These are phyloP conservation scores for Cerrena zonata DNA, from an alignment of 1,284 basidiomycete species.

Conservation along the genomic window DNA sequence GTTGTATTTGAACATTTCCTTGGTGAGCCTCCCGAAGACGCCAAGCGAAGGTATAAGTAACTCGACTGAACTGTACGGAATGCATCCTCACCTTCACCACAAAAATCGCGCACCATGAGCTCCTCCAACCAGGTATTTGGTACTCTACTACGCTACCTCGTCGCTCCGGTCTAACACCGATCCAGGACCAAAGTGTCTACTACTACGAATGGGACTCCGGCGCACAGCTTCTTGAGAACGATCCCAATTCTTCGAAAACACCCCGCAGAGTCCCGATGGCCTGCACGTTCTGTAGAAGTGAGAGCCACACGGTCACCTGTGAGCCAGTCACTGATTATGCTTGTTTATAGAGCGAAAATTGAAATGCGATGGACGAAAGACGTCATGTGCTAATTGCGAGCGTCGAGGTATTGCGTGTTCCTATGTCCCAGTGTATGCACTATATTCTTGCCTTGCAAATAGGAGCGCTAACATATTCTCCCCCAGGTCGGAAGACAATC, in stretches of 20 bases:
- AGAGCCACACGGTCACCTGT: constrained; percentile 2
- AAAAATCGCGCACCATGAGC: constrained; percentile 1
- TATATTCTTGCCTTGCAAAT: not conserved
- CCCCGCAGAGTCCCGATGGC: constrained; percentile 17
- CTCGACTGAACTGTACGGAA: not conserved
- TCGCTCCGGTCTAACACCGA: constrained; percentile 5
- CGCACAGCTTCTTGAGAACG: constrained; percentile 2
- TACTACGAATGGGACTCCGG: constrained; percentile 7
- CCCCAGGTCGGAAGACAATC: constrained; percentile 3
- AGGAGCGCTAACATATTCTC: not conserved
- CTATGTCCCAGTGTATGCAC: constrained; percentile 16
- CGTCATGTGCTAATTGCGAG: constrained; percentile 14
- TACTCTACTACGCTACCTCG: not conserved
- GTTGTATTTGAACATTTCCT: not conserved
- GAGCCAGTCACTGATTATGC: not conserved
- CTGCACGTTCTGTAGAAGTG: constrained; percentile 17
- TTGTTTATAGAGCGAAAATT: constrained; percentile 14
- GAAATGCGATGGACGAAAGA: constrained; percentile 15
- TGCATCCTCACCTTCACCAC: not conserved
- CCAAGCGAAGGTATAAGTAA: constrained; percentile 7
- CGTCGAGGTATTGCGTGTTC: constrained; percentile 12
- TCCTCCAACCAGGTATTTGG: constrained; percentile 1
- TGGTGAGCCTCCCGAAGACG: not conserved
- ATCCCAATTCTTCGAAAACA: constrained; percentile 6
- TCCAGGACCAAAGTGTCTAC: constrained; percentile 1